phyloP scores from a whole-genome alignment of 129 eudicot species.

The Flaveria brownii region DNA sequence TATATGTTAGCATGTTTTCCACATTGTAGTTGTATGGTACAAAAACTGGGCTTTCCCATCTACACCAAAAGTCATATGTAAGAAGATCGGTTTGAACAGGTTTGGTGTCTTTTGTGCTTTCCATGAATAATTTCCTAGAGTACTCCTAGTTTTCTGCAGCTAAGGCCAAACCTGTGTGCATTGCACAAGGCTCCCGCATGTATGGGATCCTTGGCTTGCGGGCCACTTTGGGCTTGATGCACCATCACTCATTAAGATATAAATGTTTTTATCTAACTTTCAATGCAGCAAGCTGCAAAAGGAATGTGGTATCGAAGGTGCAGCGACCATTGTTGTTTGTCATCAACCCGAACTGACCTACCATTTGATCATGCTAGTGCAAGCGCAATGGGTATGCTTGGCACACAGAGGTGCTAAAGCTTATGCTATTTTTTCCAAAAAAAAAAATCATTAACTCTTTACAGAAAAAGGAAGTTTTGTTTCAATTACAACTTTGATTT shows the following conservation, averaged over 20 bases:
- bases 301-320: neutral
- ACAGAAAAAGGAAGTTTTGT: neutral
- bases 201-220: too few relatives aligned
- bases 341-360: neutral
- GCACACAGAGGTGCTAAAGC: neutral
- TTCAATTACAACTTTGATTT: neutral
- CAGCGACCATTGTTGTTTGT: neutral
- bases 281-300: neutral
- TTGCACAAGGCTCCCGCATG: too few relatives aligned
- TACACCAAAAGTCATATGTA: too few relatives aligned
- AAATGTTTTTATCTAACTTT: neutral
- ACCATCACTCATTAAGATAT: too few relatives aligned
- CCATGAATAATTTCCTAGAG: too few relatives aligned
- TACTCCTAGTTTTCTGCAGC: neutral
- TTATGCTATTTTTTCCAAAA: too few relatives aligned
- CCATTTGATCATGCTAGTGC: neutral
- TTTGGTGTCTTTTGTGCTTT: too few relatives aligned
- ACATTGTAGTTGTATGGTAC: too few relatives aligned
- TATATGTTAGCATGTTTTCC: too few relatives aligned
- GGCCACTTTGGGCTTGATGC: too few relatives aligned
- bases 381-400: neutral
- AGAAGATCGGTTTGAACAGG: too few relatives aligned
- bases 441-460: neutral
- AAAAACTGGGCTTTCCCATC: too few relatives aligned
- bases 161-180: neutral